These are phyloP conservation scores for Lineolata rhizophorae DNA, from an alignment of 495 filamentous ascomycete genomes.

Conservation along the genomic window DNA sequence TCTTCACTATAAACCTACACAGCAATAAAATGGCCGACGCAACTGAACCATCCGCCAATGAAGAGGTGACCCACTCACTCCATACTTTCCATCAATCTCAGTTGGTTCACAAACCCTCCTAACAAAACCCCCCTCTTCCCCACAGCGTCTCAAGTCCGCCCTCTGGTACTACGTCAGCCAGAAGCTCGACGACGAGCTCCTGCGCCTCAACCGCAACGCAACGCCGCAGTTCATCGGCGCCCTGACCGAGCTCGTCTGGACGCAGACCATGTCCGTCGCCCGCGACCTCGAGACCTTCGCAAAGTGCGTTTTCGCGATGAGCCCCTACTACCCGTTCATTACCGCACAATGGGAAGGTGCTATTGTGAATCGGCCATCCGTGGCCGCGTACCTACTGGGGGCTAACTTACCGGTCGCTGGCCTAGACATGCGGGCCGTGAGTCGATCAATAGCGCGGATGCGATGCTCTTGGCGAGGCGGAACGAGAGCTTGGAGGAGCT, in stretches of 20 bases:
- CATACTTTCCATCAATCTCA: not conserved
- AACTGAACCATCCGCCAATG: too few species aligned
- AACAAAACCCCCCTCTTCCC: not conserved
- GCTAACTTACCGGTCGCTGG: not conserved
- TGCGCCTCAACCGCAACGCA: conserved; percentile 51
- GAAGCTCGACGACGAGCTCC: conserved; percentile 69
- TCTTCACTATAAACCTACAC: too few species aligned
- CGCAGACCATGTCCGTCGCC: conserved; percentile 49
- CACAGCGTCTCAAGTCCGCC: conserved; percentile 69
- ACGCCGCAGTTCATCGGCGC: conserved; percentile 92
- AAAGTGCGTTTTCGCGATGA: too few species aligned
- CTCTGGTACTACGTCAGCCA: conserved; percentile 85
- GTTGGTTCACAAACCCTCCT: conserved; percentile 3
- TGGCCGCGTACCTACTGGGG: not conserved
- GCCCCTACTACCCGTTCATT: too few species aligned
- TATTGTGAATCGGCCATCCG: too few species aligned
- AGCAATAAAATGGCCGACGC: too few species aligned
- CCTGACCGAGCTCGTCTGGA: conserved; percentile 77
- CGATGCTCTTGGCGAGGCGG: conserved; percentile 62
- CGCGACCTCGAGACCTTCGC: conserved; percentile 35
- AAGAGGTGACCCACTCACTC: too few species aligned
- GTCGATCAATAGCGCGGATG: conserved; percentile 65
- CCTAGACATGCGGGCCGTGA: conserved; percentile 58
- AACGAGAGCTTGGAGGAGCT: conserved; percentile 50
- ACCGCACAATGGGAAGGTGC: too few species aligned